Evolutionary conservation across 1,284 basidiomycete species (phyloP).

Genomic region (Ganoderma leucocontextum): DNA sequence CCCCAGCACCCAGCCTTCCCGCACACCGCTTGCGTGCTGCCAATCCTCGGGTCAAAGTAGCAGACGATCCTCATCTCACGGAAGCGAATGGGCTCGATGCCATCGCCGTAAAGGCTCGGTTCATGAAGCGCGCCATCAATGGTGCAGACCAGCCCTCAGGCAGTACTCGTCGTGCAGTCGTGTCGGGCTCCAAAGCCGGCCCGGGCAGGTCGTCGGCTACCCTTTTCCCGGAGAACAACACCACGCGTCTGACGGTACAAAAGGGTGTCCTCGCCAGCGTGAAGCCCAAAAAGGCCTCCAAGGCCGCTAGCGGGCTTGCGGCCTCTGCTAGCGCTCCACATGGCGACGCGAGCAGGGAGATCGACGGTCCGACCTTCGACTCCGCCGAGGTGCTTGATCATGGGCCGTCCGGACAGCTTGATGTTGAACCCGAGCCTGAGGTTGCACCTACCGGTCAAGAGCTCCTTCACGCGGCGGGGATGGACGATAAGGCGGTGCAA

Average conservation of each 20-base stretch:
- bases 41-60: slow-evolving; percentile 61
- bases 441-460: slow-evolving; percentile 51
- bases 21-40: slow-evolving; percentile 55
- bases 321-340: not conserved
- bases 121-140: slow-evolving; percentile 35
- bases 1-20: slow-evolving; percentile 38
- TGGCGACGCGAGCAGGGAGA: not conserved
- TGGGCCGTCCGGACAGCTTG: not conserved
- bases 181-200: slow-evolving; percentile 49
- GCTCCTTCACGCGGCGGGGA: slow-evolving; percentile 55
- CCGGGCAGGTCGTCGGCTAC: slow-evolving; percentile 55
- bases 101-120: slow-evolving; percentile 56
- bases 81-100: slow-evolving; percentile 41
- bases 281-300: slow-evolving; percentile 16
- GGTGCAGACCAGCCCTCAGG: not conserved
- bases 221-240: slow-evolving; percentile 22
- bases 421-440: not conserved
- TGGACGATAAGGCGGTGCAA: slow-evolving; percentile 45
- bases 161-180: slow-evolving; percentile 7
- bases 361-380: not conserved
- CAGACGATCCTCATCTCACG: slow-evolving; percentile 47
- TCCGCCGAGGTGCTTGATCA: not conserved
- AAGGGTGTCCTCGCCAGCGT: slow-evolving; percentile 33
- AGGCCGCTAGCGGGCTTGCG: not conserved
- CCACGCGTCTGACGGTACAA: slow-evolving; percentile 29